Conservation (phyloP, 768 basidiomycete species). For the Porpolomopsis calyptriformis region DNA sequence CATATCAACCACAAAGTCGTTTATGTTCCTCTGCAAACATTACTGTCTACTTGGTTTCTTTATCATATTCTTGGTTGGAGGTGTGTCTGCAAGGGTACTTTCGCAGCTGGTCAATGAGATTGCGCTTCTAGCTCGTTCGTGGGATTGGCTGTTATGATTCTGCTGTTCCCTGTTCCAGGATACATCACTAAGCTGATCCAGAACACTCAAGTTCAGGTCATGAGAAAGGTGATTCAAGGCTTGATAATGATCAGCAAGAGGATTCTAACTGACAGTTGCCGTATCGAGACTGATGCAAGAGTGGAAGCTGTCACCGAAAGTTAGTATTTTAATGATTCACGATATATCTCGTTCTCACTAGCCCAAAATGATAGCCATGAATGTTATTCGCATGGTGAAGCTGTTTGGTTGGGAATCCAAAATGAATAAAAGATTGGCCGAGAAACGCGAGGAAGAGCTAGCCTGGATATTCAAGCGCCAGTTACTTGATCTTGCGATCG, state of each 20-base stretch:
- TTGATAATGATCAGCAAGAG: too few relatives aligned
- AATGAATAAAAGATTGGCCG: conserved; percentile 40
- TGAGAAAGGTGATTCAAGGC: conserved; percentile 29
- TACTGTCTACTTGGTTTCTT: conserved; percentile 31
- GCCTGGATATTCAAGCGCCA: conserved; percentile 41
- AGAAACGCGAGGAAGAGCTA: conserved; percentile 54
- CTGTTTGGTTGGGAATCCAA: conserved; percentile 59
- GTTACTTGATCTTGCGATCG: conserved; percentile 38
- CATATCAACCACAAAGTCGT: conserved; percentile 21
- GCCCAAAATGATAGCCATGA: conserved; percentile 33
- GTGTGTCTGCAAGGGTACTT: conserved; percentile 14
- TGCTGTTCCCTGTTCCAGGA: conserved; percentile 49
- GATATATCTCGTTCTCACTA: conserved; percentile 3
- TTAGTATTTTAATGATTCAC: conserved; percentile 20
- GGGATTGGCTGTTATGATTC: conserved; percentile 43
- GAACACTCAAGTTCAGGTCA: conserved; percentile 35
- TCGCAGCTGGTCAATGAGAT: conserved; percentile 4
- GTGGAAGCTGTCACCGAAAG: conserved; percentile 55
- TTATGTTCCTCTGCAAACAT: conserved; percentile 33
- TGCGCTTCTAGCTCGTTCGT: conserved; percentile 37
- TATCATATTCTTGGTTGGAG: conserved; percentile 41
- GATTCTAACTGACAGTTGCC: not conserved
- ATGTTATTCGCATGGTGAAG: conserved; percentile 58
- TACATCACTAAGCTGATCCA: conserved; percentile 40
- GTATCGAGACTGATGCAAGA: conserved; percentile 36